phyloP scores from a whole-genome alignment of 106 monocot species.

The Platanthera zijinensis region DNA sequence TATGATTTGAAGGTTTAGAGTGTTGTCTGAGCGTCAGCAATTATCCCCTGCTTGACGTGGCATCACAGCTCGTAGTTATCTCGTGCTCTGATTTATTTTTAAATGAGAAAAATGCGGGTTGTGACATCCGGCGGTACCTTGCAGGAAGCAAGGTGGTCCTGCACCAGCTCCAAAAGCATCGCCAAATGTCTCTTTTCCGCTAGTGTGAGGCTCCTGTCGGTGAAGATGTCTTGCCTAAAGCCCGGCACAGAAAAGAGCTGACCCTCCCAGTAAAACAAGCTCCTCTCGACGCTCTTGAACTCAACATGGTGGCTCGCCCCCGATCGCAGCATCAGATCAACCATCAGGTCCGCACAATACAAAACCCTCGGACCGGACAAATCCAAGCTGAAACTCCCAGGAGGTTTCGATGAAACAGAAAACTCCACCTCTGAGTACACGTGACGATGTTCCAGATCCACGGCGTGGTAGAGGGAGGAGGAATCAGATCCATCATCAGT shows the following conservation, averaged over 20 bases:
- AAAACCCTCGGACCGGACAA: slow-evolving; percentile 65
- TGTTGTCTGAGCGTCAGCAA: too few relatives aligned
- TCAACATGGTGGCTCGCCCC: slow-evolving; percentile 86
- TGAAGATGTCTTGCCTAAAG: slow-evolving; percentile 82
- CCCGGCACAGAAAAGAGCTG: slow-evolving; percentile 59
- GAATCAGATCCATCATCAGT: background rate
- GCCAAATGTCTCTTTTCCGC: slow-evolving; percentile 77
- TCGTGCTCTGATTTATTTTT: too few relatives aligned
- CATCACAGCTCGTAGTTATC: too few relatives aligned
- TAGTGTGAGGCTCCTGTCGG: slow-evolving; percentile 52
- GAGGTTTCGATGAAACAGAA: slow-evolving; percentile 29
- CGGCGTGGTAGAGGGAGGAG: slow-evolving; percentile 4
- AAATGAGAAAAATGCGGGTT: too few relatives aligned
- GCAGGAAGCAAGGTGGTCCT: slow-evolving; percentile 33
- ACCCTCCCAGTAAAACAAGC: slow-evolving; percentile 72
- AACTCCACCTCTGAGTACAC: slow-evolving; percentile 39
- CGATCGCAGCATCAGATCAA: slow-evolving; percentile 68
- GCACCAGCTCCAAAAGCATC: slow-evolving; percentile 66
- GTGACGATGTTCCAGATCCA: slow-evolving; percentile 14
- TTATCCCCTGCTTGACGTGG: too few relatives aligned
- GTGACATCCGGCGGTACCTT: background rate
- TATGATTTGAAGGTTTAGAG: too few relatives aligned
- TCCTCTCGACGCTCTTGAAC: slow-evolving; percentile 81
- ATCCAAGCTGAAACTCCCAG: slow-evolving; percentile 49
- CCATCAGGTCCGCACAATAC: slow-evolving; percentile 72